These are phyloP conservation scores for Gryganskiella cystojenkinii DNA, from an alignment of 192 early-diverging fungal genomes.

Conservation along the genomic window DNA sequence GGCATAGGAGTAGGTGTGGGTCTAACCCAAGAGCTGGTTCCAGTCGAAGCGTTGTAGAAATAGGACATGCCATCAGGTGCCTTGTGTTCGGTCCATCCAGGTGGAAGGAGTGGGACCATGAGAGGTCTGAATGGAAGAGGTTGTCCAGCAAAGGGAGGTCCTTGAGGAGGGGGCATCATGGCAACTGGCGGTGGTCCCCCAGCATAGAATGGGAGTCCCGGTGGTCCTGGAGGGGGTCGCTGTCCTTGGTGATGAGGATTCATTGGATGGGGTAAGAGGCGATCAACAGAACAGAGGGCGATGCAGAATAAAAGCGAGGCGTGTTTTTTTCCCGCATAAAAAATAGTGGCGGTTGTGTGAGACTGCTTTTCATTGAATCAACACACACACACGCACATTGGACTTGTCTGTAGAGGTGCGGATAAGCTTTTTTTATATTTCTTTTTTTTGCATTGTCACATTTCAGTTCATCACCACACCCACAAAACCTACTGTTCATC, in stretches of 20 bases:
- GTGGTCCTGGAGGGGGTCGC: no score
- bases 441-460: no score
- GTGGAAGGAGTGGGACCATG: slow-evolving; percentile 48
- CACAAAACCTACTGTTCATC: background rate
- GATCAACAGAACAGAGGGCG: no score
- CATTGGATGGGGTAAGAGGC: background rate
- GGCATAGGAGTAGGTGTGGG: slow-evolving; percentile 30
- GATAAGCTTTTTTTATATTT: no score
- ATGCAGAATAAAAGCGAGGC: no score
- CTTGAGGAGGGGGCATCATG: no score
- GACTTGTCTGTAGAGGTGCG: no score
- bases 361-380: no score
- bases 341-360: no score
- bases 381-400: no score
- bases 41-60: slow-evolving; percentile 78
- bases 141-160: slow-evolving; percentile 2
- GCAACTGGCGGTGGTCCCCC: background rate
- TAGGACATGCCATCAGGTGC: slow-evolving; percentile 74
- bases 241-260: background rate
- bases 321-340: no score
- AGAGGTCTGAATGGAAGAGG: slow-evolving; percentile 8
- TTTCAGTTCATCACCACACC: no score
- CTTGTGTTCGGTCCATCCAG: slow-evolving; percentile 71
- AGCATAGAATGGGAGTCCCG: slow-evolving; percentile 7
- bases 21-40: slow-evolving; percentile 76